phyloP scores from a whole-genome alignment of 305 asterid species.

The Rubia tinctorum region DNA sequence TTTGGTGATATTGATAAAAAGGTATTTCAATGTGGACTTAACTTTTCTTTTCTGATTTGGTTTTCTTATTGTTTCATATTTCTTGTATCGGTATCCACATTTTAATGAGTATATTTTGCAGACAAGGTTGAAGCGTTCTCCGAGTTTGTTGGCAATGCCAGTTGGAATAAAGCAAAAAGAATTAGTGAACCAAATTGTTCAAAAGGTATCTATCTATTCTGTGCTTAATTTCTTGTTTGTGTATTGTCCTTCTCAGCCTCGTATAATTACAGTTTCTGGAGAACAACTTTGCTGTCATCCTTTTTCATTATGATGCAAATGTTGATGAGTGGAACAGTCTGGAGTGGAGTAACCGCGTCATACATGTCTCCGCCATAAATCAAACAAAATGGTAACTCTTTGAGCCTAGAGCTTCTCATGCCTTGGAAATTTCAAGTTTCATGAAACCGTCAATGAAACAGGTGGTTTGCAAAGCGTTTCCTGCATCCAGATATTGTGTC shows the following conservation, averaged over 20 bases:
- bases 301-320: slow-evolving; percentile 86
- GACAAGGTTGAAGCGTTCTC: slow-evolving; percentile 33
- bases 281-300: slow-evolving; percentile 68
- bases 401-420: background rate
- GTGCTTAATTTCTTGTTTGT: background rate
- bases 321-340: slow-evolving; percentile 78
- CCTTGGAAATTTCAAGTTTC: background rate
- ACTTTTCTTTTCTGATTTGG: background rate
- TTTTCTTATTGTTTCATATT: slow-evolving; percentile 4
- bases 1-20: slow-evolving; percentile 56
- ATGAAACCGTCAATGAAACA: slow-evolving; percentile 21
- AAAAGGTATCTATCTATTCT: slow-evolving; percentile 44
- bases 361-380: slow-evolving; percentile 67
- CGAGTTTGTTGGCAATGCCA: slow-evolving; percentile 64
- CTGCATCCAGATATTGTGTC: slow-evolving; percentile 92
- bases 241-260: background rate
- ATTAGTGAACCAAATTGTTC: slow-evolving; percentile 54
- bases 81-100: slow-evolving; percentile 14
- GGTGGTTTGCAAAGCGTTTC: slow-evolving; percentile 99
- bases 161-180: slow-evolving; percentile 80
- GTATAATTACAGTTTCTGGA: slow-evolving; percentile 59
- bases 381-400: slow-evolving; percentile 80
- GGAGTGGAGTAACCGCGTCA: slow-evolving; percentile 59
- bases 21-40: slow-evolving; percentile 33
- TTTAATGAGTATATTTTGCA: slow-evolving; percentile 25